Percentiles rank a stretch among this genome's conserved stretches.
phyloP scores from a whole-genome alignment of 192 early-diverging fungal genomes.

The Coemansia asiatica region DNA sequence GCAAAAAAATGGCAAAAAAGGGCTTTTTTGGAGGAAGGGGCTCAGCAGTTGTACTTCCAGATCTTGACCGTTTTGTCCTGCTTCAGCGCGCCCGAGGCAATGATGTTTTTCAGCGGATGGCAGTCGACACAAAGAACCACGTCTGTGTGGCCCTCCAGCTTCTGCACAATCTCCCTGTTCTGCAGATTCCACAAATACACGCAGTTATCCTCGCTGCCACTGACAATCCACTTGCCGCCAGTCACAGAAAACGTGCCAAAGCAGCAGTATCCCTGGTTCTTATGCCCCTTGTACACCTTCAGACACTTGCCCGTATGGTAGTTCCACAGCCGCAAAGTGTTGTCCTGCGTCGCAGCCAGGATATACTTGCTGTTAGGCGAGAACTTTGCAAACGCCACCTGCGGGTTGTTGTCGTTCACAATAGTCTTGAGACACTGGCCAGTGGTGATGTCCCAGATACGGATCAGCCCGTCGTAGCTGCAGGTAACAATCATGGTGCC shows the following conservation, averaged over 20 bases:
- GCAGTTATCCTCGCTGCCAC: conserved; percentile 88
- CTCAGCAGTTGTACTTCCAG: conserved; percentile 63
- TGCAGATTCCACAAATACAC: conserved; percentile 99
- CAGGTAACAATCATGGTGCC: conserved; percentile 95
- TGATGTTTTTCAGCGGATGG: conserved; percentile 92
- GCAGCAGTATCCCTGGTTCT: conserved; percentile 89
- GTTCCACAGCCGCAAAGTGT: conserved; percentile 92
- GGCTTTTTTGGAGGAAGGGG: no score
- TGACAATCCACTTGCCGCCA: conserved; percentile 87
- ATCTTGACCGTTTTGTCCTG: conserved; percentile 87
- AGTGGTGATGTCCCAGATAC: conserved; percentile 98
- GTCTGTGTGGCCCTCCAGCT: conserved; percentile 89
- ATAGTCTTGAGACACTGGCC: conserved; percentile 97
- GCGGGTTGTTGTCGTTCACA: conserved; percentile 92
- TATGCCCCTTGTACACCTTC: conserved; percentile 91
- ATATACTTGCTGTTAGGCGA: conserved; percentile 99
- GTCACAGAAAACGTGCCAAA: conserved; percentile 94
- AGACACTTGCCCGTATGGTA: conserved; percentile 91
- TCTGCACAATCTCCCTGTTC: conserved; percentile 92
- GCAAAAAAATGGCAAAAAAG: no score
- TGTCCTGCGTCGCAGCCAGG: conserved; percentile 90
- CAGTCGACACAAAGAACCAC: conserved; percentile 89
- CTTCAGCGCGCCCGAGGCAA: conserved; percentile 91
- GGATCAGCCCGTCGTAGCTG: conserved; percentile 93
- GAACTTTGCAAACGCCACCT: conserved; percentile 97